Evolutionary conservation across 441 rosid species (phyloP).

Genomic region (Daphne laureola): DNA sequence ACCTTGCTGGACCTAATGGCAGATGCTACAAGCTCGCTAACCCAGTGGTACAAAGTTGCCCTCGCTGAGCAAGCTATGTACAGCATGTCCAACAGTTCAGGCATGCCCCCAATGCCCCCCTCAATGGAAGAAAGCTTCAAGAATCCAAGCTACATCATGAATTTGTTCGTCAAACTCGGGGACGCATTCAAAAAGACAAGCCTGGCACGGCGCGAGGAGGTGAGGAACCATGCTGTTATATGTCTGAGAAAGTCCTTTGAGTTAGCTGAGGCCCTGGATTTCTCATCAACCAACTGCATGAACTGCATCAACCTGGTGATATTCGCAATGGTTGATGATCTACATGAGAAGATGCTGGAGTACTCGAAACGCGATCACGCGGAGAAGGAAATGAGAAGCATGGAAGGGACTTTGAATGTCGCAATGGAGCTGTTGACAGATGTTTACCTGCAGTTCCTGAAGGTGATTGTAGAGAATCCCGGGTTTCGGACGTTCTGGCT

Average conservation of each 20-base stretch:
- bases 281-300: slow-evolving; percentile 49
- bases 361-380: slow-evolving; percentile 68
- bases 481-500: slow-evolving; percentile 80
- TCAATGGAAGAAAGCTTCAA: slow-evolving; percentile 37
- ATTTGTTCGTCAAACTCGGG: slow-evolving; percentile 58
- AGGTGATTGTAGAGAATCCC: slow-evolving; percentile 39
- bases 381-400: slow-evolving; percentile 73
- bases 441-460: slow-evolving; percentile 42
- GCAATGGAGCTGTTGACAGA: slow-evolving; percentile 57
- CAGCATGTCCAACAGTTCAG: slow-evolving; percentile 23
- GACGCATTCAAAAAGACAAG: slow-evolving; percentile 80
- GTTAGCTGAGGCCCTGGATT: slow-evolving; percentile 52
- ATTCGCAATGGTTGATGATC: slow-evolving; percentile 73
- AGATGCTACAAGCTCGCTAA: slow-evolving; percentile 44
- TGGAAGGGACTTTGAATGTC: slow-evolving; percentile 68
- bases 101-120: no score
- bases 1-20: slow-evolving; percentile 61
- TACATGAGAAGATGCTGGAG: slow-evolving; percentile 75
- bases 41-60: slow-evolving; percentile 48
- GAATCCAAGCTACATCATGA: slow-evolving; percentile 32
- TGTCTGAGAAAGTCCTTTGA: slow-evolving; percentile 49
- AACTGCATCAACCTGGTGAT: slow-evolving; percentile 65
- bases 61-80: slow-evolving; percentile 33
- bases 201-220: slow-evolving; percentile 71
- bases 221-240: slow-evolving; percentile 57